phyloP scores from a whole-genome alignment of 345 rosid species.

The Kandelia obovata region DNA sequence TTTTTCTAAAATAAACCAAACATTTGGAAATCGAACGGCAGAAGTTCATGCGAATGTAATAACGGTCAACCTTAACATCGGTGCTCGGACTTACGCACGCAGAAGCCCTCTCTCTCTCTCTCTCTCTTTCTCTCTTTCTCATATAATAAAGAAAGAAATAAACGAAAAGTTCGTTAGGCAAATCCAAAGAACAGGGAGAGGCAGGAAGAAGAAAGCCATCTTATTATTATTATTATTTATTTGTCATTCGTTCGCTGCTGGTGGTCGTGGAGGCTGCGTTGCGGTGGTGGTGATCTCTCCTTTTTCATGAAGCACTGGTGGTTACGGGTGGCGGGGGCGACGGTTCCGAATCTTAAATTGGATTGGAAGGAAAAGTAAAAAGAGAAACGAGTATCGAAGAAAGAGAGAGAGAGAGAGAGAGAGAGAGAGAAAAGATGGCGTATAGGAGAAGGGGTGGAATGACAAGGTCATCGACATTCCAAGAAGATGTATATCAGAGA shows the following conservation, averaged over 20 bases:
- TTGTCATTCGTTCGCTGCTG: background rate
- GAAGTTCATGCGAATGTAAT: too few species aligned
- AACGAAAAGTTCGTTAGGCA: conserved; percentile 14
- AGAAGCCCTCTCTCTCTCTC: too few species aligned
- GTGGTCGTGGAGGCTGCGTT: background rate
- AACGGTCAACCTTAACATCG: too few species aligned
- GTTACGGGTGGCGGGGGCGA: conserved; percentile 6
- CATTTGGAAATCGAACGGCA: too few species aligned
- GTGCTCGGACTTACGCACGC: too few species aligned
- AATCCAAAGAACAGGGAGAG: conserved; percentile 4
- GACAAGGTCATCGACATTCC: conserved; percentile 70
- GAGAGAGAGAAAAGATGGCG: conserved; percentile 47
- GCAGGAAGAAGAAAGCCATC: too few species aligned
- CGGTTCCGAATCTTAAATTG: too few species aligned
- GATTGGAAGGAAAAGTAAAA: too few species aligned
- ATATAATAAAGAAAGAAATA: background rate
- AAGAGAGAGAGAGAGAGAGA: background rate
- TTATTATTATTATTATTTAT: background rate
- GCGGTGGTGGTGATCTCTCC: background rate
- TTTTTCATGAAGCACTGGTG: background rate
- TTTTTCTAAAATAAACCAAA: too few species aligned
- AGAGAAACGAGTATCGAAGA: background rate
- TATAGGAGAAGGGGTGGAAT: conserved; percentile 90
- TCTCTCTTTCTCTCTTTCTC: too few species aligned
- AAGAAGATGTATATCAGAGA: conserved; percentile 54